These are phyloP conservation scores for Erodium texanum DNA, from an alignment of 441 rosid species.

Conservation along the genomic window DNA sequence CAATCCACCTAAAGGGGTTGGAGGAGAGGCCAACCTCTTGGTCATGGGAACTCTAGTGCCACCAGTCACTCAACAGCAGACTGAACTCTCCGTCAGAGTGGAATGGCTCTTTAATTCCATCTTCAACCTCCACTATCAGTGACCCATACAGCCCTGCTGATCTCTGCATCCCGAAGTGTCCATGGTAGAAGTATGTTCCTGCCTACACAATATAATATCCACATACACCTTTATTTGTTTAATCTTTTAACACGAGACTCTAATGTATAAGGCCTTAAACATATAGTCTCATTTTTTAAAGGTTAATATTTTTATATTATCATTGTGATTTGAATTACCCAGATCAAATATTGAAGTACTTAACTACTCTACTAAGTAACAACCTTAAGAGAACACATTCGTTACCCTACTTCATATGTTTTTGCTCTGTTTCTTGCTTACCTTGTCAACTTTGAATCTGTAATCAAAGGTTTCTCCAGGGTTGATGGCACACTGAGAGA, in stretches of 20 bases:
- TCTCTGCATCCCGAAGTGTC: constrained; percentile 83
- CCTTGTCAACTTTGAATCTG: constrained; percentile 65
- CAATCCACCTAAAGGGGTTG: constrained; percentile 60
- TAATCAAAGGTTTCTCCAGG: constrained; percentile 69
- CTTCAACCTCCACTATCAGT: constrained; percentile 45
- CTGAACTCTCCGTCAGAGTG: constrained; percentile 57
- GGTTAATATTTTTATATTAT: no score
- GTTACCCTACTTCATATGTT: no score
- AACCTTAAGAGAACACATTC: no score
- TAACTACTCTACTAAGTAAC: no score
- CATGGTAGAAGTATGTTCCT: constrained; percentile 80
- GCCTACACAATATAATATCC: constrained; percentile 31
- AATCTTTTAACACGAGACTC: no score
- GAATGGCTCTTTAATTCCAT: constrained; percentile 47
- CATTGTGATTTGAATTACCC: no score
- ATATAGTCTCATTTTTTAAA: no score
- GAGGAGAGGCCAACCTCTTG: constrained; percentile 76
- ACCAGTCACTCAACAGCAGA: constrained; percentile 70
- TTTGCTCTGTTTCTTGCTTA: no score
- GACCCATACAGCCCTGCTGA: constrained; percentile 67
- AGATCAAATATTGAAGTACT: no score
- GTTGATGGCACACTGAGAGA: constrained; percentile 66
- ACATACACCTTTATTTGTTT: no score
- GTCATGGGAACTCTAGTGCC: constrained; percentile 46
- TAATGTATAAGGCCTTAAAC: no score